Evolutionary conservation across 176 grass and related monocot genomes (phyloP), one percentile per base, ranked within the genome.

Genomic region (Oryza brachyantha): DNA sequence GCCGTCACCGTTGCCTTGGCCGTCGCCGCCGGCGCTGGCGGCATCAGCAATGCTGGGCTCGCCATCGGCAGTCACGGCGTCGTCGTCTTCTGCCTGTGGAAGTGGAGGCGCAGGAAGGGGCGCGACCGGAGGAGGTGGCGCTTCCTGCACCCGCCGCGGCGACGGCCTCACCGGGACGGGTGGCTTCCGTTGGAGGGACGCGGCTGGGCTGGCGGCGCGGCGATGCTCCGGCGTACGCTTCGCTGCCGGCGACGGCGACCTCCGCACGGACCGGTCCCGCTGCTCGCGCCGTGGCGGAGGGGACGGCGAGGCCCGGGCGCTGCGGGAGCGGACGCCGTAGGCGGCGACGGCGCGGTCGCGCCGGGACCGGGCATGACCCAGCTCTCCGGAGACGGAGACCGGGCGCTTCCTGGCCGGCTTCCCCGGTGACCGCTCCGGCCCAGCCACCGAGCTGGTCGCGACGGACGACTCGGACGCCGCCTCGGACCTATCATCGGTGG

Each of bases 381-480:
- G 85, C 85, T 94, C 89, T 19, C 85, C 87, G 45, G 91, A 97
- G 61, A 84, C 85, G 43, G 89, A 97, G 45, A 86, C 85, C 1
- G 89, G 80, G 17, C 75, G 91, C 79, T 69, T 87, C 82, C 79
- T 86, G 58, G 75, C 66, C 16, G 76, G 54, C 76, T 71, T 91
- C 26, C 74, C 52, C 50, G 76, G 88, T 6, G 81, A 89, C 8
- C 77, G 75, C 54, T 91, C 89, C 11, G 80, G 84, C 14, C 88
- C 43, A 0, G 32, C 10, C 12, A 79, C 22, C 3, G 72, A 66
- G 70, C 73, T 87, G 55, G 80, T 90, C 3, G 82, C 78, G 73
- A 86, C 86, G 6, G 79, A 90, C 50, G 78, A 72, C 32, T 89
- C 92, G 28, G 82, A 84, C 10, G 85, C 85, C 27, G 55, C 83